phyloP scores from a whole-genome alignment of 148 eudicot genomes.

The Heliamphora exappendiculata region DNA sequence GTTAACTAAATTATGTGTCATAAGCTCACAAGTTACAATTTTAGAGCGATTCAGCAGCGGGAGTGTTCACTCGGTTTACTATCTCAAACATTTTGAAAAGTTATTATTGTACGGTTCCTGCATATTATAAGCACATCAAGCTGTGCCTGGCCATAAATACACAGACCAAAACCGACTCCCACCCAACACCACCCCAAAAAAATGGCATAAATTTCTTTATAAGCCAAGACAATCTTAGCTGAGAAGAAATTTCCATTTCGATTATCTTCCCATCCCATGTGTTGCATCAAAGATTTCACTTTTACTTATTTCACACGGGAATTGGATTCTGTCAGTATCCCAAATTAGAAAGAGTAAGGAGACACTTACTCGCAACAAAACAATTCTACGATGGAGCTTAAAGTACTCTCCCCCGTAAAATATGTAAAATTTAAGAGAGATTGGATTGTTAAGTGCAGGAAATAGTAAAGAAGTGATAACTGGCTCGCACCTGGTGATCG shows the following conservation, averaged over 20 bases:
- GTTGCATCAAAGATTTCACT: too few relatives aligned
- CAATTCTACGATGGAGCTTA: slow-evolving; percentile 4
- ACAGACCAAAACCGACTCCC: not conserved
- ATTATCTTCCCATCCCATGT: too few relatives aligned
- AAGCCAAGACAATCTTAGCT: not conserved
- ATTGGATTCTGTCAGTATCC: not conserved
- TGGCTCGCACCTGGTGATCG: slow-evolving; percentile 76
- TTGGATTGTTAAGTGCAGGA: not conserved
- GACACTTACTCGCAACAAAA: not conserved
- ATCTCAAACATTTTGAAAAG: not conserved
- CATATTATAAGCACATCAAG: not conserved
- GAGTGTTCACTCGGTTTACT: not conserved
- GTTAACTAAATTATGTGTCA: not conserved
- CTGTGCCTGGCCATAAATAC: not conserved
- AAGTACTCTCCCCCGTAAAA: not conserved
- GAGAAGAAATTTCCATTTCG: too few relatives aligned
- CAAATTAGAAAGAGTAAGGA: not conserved
- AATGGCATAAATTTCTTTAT: not conserved
- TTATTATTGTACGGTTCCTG: not conserved
- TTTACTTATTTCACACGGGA: too few relatives aligned
- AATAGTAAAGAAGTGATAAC: not conserved
- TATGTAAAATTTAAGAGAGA: not conserved
- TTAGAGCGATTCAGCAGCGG: not conserved
- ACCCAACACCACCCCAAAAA: not conserved
- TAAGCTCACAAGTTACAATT: not conserved